Conservation (phyloP, 352 stramenopile genomes). For the Paralagenidium karlingii region DNA sequence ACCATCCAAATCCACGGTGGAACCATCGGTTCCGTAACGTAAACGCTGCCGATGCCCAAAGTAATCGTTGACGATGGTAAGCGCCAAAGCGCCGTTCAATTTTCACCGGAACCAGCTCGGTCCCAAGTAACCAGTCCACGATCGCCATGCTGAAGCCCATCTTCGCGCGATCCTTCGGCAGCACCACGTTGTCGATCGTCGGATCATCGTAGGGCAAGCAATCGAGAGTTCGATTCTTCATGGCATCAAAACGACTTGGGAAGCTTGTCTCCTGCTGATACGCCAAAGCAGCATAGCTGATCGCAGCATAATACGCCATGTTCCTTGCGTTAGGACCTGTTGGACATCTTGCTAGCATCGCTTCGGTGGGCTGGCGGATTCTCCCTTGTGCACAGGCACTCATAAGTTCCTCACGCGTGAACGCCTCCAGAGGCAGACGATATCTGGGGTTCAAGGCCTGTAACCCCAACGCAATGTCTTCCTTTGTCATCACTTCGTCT, state of each 20-base stretch:
- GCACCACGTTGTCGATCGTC: conserved; percentile 19
- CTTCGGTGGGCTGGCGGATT: conserved; percentile 34
- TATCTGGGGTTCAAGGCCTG: conserved; percentile 17
- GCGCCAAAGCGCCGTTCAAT: conserved; percentile 26
- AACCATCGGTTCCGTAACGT: conserved; percentile 55
- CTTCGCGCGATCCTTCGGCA: conserved; percentile 30
- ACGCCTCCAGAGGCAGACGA: conserved; percentile 40
- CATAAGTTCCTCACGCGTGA: conserved; percentile 46
- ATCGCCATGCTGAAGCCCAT: conserved; percentile 29
- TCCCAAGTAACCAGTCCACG: conserved; percentile 47
- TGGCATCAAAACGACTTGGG: conserved; percentile 23
- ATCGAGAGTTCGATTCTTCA: conserved; percentile 22
- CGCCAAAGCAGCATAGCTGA: conserved; percentile 38
- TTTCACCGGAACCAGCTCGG: conserved; percentile 27
- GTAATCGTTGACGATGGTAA: conserved; percentile 34
- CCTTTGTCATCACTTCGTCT: conserved; percentile 49
- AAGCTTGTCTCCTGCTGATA: conserved; percentile 53
- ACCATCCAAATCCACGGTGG: conserved; percentile 49
- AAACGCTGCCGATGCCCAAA: conserved; percentile 39
- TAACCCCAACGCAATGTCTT: conserved; percentile 45
- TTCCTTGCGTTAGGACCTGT: conserved; percentile 28
- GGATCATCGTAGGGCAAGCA: conserved; percentile 22
- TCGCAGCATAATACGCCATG: conserved; percentile 55
- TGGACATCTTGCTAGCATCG: conserved; percentile 31
- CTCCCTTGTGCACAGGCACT: conserved; percentile 21